Conservation (phyloP, 495 filamentous ascomycete species). For the Rostrohypoxylon terebratum region DNA sequence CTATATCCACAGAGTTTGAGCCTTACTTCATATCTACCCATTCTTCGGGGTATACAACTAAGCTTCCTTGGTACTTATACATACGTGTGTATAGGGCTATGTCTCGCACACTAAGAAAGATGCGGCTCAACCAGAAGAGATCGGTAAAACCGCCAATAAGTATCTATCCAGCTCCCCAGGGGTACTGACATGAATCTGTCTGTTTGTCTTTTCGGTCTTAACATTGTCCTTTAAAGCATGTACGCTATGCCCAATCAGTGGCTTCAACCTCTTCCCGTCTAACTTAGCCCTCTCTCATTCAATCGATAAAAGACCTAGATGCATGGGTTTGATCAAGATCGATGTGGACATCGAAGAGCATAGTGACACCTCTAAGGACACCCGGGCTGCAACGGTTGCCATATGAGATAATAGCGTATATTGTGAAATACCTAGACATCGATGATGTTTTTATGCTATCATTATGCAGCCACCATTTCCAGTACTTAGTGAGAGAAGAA, state of each 20-base stretch:
- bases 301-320: not conserved
- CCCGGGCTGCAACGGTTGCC: slow-evolving; percentile 58
- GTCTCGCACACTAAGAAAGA: not conserved
- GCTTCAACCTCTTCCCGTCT: not conserved
- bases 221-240: slow-evolving; percentile 6
- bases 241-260: slow-evolving; percentile 15
- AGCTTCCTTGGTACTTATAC: no score
- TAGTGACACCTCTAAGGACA: slow-evolving; percentile 19
- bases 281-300: not conserved
- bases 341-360: slow-evolving; percentile 16
- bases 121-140: slow-evolving; percentile 2
- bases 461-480: slow-evolving; percentile 64
- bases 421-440: slow-evolving; percentile 65
- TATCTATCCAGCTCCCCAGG: slow-evolving; percentile 8
- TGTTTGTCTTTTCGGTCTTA: not conserved
- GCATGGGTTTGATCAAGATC: slow-evolving; percentile 4
- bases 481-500: slow-evolving; percentile 67
- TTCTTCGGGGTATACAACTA: not conserved
- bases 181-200: slow-evolving; percentile 4
- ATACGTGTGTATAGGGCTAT: not conserved
- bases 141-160: not conserved
- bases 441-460: slow-evolving; percentile 64
- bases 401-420: slow-evolving; percentile 72
- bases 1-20: not conserved
- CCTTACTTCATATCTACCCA: not conserved